These are phyloP conservation scores for Venturiaceae sp. DNA, from an alignment of 2,329 filamentous ascomycete species.

Conservation along the genomic window DNA sequence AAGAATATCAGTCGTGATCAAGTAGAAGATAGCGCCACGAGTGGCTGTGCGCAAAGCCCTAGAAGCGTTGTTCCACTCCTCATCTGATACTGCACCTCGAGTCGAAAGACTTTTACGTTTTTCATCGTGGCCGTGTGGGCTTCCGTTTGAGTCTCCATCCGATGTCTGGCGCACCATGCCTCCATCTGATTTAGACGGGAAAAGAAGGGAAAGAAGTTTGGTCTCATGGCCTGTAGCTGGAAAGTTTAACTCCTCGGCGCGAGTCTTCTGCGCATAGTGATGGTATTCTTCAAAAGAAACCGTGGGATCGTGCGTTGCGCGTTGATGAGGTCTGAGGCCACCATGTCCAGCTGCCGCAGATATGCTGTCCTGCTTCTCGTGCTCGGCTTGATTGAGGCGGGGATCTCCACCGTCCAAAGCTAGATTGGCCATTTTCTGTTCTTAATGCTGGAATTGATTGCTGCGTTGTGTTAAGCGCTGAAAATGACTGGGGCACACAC, in stretches of 20 bases:
- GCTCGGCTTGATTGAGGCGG: not conserved
- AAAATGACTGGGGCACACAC: no score
- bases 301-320: slow-evolving; percentile 10
- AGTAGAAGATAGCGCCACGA: slow-evolving; percentile 30
- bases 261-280: slow-evolving; percentile 12
- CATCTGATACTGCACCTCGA: slow-evolving; percentile 14
- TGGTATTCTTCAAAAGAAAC: slow-evolving; percentile 18
- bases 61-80: slow-evolving; percentile 24
- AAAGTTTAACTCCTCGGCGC: slow-evolving; percentile 10
- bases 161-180: not conserved
- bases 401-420: not conserved
- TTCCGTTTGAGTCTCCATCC: not conserved
- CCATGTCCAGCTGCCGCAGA: not conserved
- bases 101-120: not conserved
- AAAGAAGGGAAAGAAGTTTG: not conserved
- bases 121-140: not conserved
- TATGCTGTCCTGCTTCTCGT: not conserved
- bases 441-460: no score
- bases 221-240: slow-evolving; percentile 3
- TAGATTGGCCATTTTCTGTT: not conserved
- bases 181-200: not conserved
- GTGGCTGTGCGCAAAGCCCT: slow-evolving; percentile 24
- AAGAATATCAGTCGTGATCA: slow-evolving; percentile 35
- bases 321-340: slow-evolving; percentile 3
- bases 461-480: no score